These are phyloP conservation scores for Capsella rubella DNA, from an alignment of 441 rosid genomes.

Conservation along the genomic window DNA sequence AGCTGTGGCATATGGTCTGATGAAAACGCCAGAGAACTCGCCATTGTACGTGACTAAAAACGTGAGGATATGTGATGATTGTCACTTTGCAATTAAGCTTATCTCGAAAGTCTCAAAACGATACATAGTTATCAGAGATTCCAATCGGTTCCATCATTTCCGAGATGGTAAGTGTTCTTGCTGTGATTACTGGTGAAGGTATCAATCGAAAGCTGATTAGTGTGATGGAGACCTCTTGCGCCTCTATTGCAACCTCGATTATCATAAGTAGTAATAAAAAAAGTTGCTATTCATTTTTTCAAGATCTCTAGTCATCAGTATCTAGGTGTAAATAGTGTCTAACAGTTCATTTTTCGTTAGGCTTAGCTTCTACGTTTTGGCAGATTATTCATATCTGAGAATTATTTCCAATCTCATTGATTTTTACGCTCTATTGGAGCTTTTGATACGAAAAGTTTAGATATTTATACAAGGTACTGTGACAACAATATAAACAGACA, in stretches of 20 bases:
- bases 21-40: slow-evolving; percentile 64
- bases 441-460: slow-evolving; percentile 26
- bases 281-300: slow-evolving; percentile 1
- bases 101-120: slow-evolving; percentile 65
- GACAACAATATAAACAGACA: slow-evolving; percentile 34
- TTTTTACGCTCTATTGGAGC: slow-evolving; percentile 5
- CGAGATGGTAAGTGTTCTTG: slow-evolving; percentile 69
- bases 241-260: not conserved
- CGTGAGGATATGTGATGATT: slow-evolving; percentile 87
- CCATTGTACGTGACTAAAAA: slow-evolving; percentile 72
- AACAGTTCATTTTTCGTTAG: not conserved
- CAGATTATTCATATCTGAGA: slow-evolving; percentile 8
- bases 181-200: slow-evolving; percentile 73
- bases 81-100: slow-evolving; percentile 83
- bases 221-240: not conserved
- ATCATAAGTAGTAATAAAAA: not conserved
- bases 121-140: slow-evolving; percentile 74
- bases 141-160: slow-evolving; percentile 82
- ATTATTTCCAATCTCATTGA: not conserved
- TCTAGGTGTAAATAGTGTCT: slow-evolving; percentile 13
- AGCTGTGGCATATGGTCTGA: slow-evolving; percentile 80
- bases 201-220: slow-evolving; percentile 16
- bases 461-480: slow-evolving; percentile 23
- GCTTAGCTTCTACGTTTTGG: slow-evolving; percentile 7
- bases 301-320: not conserved